These are phyloP conservation scores for Somion occarium DNA, from an alignment of 1,284 basidiomycete genomes.

Conservation along the genomic window DNA sequence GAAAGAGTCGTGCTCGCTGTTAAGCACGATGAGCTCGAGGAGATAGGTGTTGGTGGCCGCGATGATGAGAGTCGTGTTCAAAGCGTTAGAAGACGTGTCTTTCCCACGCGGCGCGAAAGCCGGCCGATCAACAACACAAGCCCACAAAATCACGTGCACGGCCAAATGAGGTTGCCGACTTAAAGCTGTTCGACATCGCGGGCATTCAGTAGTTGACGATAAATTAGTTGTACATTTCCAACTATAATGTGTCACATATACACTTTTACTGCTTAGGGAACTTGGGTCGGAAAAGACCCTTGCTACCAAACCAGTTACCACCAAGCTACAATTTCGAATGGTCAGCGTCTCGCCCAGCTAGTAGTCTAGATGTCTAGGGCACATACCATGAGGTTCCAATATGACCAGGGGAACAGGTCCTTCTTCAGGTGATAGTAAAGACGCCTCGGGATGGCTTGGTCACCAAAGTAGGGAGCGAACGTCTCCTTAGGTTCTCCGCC, in stretches of 20 bases:
- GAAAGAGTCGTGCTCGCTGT: constrained; percentile 17
- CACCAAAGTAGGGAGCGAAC: constrained; percentile 60
- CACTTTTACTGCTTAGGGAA: constrained; percentile 18
- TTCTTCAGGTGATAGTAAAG: constrained; percentile 92
- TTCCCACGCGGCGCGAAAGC: constrained; percentile 9
- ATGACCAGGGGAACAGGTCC: constrained; percentile 86
- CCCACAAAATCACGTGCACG: neutral
- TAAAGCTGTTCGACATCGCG: too few species aligned
- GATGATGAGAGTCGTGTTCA: constrained; percentile 15
- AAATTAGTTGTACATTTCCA: too few species aligned
- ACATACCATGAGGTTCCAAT: constrained; percentile 80
- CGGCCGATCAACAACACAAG: constrained; percentile 8
- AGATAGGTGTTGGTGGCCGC: constrained; percentile 1
- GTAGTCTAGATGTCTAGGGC: constrained; percentile 1
- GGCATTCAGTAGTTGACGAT: too few species aligned
- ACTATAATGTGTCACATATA: too few species aligned
- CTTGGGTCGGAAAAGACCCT: constrained; percentile 46
- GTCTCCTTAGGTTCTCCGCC: constrained; percentile 84
- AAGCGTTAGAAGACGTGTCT: constrained; percentile 10
- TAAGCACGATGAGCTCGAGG: constrained; percentile 18
- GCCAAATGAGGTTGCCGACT: too few species aligned
- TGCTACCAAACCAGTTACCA: constrained; percentile 66
- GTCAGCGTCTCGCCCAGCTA: neutral
- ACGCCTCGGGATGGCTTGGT: constrained; percentile 70
- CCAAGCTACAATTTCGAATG: constrained; percentile 39